Conservation (phyloP, 805 yeast genomes). For the Metschnikowia lochheadii region DNA sequence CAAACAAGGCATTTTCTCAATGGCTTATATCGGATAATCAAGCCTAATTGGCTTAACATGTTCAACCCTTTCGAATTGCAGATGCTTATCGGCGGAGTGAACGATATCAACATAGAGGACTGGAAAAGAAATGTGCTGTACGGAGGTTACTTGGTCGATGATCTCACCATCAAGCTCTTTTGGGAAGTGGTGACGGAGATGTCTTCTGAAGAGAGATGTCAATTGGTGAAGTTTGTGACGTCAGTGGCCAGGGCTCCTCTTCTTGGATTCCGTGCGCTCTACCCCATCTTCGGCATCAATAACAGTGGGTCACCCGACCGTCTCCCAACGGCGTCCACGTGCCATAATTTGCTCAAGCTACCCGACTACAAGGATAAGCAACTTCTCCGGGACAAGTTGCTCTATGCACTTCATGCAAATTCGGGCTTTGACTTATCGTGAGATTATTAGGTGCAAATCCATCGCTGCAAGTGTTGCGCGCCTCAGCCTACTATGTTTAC, state of each 20-base stretch:
- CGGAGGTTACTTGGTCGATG: constrained; percentile 47
- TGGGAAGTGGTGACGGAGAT: constrained; percentile 78
- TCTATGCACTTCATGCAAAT: constrained; percentile 75
- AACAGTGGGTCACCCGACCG: constrained; percentile 57
- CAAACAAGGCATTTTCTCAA: constrained; percentile 61
- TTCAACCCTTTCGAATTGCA: constrained; percentile 84
- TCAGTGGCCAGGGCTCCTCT: constrained; percentile 90
- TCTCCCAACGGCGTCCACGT: constrained; percentile 90
- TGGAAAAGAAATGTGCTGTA: constrained; percentile 58
- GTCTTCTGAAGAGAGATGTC: constrained; percentile 54
- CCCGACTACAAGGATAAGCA: constrained; percentile 63
- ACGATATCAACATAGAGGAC: constrained; percentile 67
- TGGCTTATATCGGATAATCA: constrained; percentile 68
- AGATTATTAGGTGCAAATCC: neutral
- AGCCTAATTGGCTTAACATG: constrained; percentile 74
- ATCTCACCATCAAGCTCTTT: constrained; percentile 58
- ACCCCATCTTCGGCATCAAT: constrained; percentile 77
- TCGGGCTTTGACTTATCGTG: constrained; percentile 76
- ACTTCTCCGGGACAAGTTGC: constrained; percentile 53
- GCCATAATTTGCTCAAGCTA: constrained; percentile 79
- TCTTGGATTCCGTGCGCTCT: constrained; percentile 61
- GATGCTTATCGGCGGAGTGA: constrained; percentile 67
- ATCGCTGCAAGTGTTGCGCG: neutral
- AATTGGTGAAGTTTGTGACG: constrained; percentile 82
- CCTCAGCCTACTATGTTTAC: neutral